Conservation (phyloP, 768 basidiomycete genomes). For the Coprinellus micaceus region DNA sequence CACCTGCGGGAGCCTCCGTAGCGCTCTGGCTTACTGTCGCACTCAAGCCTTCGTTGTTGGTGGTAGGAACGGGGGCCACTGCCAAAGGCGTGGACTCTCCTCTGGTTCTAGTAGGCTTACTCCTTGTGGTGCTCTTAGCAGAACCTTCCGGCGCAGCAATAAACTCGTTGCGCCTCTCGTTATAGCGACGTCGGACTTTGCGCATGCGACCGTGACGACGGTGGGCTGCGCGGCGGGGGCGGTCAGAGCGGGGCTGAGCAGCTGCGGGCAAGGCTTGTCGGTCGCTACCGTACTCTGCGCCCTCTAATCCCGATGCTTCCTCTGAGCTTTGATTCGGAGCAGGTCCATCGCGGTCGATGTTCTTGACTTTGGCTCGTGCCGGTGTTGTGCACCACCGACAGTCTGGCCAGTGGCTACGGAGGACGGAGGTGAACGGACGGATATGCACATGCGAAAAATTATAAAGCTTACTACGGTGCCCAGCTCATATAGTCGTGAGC, state of each 20-base stretch:
- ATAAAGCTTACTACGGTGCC: slow-evolving; percentile 47
- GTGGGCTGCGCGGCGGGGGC: not conserved
- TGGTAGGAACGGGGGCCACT: not conserved
- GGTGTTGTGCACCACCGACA: slow-evolving; percentile 45
- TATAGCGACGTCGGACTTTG: not conserved
- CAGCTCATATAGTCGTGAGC: slow-evolving; percentile 51
- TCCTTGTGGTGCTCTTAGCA: not conserved
- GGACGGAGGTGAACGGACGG: slow-evolving; percentile 14
- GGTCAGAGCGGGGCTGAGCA: not conserved
- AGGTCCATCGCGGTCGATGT: no score
- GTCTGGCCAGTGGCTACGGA: slow-evolving; percentile 47
- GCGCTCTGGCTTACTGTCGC: not conserved
- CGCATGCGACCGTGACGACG: not conserved
- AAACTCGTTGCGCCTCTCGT: not conserved
- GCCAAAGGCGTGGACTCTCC: not conserved
- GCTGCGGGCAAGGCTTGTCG: no score
- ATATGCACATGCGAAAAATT: not conserved
- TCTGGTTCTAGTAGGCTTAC: not conserved
- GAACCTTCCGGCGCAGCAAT: not conserved
- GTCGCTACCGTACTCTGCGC: no score
- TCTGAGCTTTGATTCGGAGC: no score
- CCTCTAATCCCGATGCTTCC: no score
- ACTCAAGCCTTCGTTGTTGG: not conserved
- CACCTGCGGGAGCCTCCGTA: slow-evolving; percentile 26
- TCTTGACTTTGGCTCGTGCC: slow-evolving; percentile 22